Percentiles rank a stretch among this genome's conserved stretches.
These are phyloP conservation scores for Erodium moschatum DNA, from an alignment of 441 rosid species.

Conservation along the genomic window DNA sequence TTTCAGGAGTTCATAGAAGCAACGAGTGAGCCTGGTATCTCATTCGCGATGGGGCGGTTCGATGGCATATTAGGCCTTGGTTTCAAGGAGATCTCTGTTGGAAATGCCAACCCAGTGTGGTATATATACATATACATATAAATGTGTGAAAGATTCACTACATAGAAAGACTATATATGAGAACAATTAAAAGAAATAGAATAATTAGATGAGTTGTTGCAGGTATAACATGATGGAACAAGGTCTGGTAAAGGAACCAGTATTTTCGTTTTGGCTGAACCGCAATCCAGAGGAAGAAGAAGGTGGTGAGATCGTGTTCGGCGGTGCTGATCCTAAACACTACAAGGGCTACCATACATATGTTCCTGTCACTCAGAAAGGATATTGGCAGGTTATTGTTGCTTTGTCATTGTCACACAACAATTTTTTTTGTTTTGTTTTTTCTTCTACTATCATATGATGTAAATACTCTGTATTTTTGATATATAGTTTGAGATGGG, in stretches of 20 bases:
- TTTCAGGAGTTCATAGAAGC: slow-evolving; percentile 17
- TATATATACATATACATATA: no score
- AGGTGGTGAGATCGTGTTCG: slow-evolving; percentile 25
- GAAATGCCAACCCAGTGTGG: slow-evolving; percentile 64
- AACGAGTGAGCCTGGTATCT: slow-evolving; percentile 50
- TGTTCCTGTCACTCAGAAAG: slow-evolving; percentile 56
- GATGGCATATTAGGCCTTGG: slow-evolving; percentile 85
- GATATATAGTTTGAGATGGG: slow-evolving; percentile 51
- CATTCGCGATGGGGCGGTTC: slow-evolving; percentile 46
- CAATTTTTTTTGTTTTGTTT: no score
- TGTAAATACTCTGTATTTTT: slow-evolving; percentile 18
- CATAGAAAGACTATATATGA: no score
- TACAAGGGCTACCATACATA: slow-evolving; percentile 57
- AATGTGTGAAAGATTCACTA: no score
- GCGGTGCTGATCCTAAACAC: slow-evolving; percentile 56
- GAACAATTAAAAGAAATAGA: no score
- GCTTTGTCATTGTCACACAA: no score
- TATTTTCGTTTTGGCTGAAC: slow-evolving; percentile 75
- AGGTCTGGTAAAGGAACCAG: slow-evolving; percentile 39
- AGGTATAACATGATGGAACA: slow-evolving; percentile 48
- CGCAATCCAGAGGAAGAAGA: slow-evolving; percentile 44
- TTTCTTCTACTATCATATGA: no score
- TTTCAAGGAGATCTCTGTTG: slow-evolving; percentile 63
- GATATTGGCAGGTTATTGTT: slow-evolving; percentile 95
- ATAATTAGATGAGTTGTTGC: no score